phyloP scores from a whole-genome alignment of 805 yeast genomes.

The Kuraishia cidri region DNA sequence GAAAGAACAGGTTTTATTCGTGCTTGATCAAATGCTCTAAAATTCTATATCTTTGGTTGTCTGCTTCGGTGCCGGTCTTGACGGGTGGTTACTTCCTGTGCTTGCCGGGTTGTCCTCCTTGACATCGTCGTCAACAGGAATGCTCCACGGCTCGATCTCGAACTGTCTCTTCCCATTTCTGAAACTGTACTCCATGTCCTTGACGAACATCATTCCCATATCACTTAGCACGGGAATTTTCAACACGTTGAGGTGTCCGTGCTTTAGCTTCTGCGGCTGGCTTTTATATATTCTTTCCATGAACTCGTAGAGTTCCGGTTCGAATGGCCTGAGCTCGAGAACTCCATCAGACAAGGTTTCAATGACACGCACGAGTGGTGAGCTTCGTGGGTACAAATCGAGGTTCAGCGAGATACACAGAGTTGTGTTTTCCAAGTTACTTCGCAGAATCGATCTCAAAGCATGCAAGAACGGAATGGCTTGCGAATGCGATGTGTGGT shows the following conservation, averaged over 20 bases:
- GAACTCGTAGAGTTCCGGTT: slow-evolving; percentile 57
- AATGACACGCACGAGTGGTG: slow-evolving; percentile 34
- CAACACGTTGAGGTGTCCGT: slow-evolving; percentile 73
- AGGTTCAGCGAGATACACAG: slow-evolving; percentile 53
- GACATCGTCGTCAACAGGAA: slow-evolving; percentile 86
- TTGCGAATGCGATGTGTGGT: slow-evolving; percentile 30
- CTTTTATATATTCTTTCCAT: slow-evolving; percentile 63
- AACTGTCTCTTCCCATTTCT: slow-evolving; percentile 75
- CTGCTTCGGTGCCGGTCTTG: too few relatives aligned
- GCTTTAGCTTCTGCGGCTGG: slow-evolving; percentile 71
- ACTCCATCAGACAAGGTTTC: slow-evolving; percentile 62
- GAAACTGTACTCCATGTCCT: slow-evolving; percentile 75
- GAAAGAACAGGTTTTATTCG: too few relatives aligned
- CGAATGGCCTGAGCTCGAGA: slow-evolving; percentile 73
- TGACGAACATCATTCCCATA: slow-evolving; percentile 70
- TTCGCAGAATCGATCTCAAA: slow-evolving; percentile 43
- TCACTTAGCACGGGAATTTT: slow-evolving; percentile 69
- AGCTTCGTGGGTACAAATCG: slow-evolving; percentile 54
- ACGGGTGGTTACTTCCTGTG: too few relatives aligned
- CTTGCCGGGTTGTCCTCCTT: slow-evolving; percentile 17
- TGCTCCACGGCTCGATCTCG: slow-evolving; percentile 93
- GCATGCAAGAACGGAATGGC: slow-evolving; percentile 55
- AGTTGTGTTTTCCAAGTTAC: slow-evolving; percentile 25
- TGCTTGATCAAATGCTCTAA: too few relatives aligned
- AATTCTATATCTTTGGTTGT: slow-evolving; percentile 3